These are phyloP conservation scores for Phytophthora pistaciae DNA, from an alignment of 352 stramenopile genomes.

Conservation along the genomic window DNA sequence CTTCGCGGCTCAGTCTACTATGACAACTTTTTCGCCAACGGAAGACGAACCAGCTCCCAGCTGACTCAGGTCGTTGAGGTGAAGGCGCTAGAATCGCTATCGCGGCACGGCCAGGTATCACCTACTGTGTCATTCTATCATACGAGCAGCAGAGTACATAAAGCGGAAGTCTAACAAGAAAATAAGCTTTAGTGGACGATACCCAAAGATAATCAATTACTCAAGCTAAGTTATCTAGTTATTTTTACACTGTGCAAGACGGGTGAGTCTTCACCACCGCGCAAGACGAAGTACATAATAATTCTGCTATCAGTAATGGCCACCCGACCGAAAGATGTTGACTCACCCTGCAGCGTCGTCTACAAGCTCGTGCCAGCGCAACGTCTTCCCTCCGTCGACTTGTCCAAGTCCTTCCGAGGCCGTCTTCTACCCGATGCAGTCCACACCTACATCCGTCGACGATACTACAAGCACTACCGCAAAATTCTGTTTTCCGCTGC, in stretches of 20 bases:
- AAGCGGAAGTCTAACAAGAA: too few relatives aligned
- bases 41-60: slow-evolving; percentile 7
- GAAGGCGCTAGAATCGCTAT: neutral
- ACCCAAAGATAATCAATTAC: neutral
- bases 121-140: neutral
- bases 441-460: slow-evolving; percentile 21
- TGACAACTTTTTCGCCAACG: slow-evolving; percentile 31
- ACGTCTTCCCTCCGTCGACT: slow-evolving; percentile 39
- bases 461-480: slow-evolving; percentile 37
- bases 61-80: neutral
- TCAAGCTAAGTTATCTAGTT: too few relatives aligned
- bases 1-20: slow-evolving; percentile 38
- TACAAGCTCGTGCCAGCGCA: slow-evolving; percentile 41
- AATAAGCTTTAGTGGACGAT: neutral
- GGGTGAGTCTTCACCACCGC: neutral
- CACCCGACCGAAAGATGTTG: neutral
- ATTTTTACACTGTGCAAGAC: neutral
- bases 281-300: neutral
- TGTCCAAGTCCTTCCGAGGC: slow-evolving; percentile 47
- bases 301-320: neutral
- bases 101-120: neutral
- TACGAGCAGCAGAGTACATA: too few relatives aligned
- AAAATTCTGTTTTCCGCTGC: slow-evolving; percentile 25
- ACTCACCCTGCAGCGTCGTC: neutral
- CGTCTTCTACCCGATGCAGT: slow-evolving; percentile 28